Base-by-base conservation (phyloP, 331 rosid species). In the Quercus phellos region DNA sequence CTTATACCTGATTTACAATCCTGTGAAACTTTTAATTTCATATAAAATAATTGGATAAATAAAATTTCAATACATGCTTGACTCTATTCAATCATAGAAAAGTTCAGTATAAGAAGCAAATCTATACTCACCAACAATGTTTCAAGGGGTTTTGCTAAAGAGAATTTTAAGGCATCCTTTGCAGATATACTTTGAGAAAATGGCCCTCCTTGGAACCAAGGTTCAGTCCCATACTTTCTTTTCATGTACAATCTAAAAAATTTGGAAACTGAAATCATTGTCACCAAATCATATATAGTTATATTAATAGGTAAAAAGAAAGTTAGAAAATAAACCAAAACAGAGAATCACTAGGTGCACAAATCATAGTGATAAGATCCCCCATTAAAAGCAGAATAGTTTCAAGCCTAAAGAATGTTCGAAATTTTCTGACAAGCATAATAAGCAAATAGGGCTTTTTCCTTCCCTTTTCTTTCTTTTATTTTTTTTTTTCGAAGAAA, bases 141-240 rank as follows among this genome's bases (percentile, higher is more conserved):
- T 86, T 92, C 90, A 76, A 94, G 93, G 70, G 94, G 83, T 77
- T 82, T 68, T 9, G 68, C 53, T 27, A 90, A 64, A 69, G 87
- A 88, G 35, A 73, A 82, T 75, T 90, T 90, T 3, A 94, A 84
- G 68, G 97, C 97, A 58, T 94, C 98, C 87, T 90, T 90, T 35
- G 81, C 78, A 35, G 97, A 87, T 75, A 86, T 61, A 83, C 86
- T 81, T 73, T 83, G 82, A 72, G 55, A 7, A 18, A 77, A 77
- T 51, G 81, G 76, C 76, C 76, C 82, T 17, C 84, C 81, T 59
- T 79, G 89, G 82, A 90, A 90, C 93, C 93, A 90, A 42, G 79
- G 80, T 75, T 89, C 93, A 73, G 84, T 80, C 29, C 87, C 93
- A 73, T 77, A 89, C 79, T 87, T 92, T 3, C 32, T 79, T 88